Evolutionary conservation across 2,329 filamentous ascomycete genomes (phyloP).

Genomic region (Penicillium sp.): DNA sequence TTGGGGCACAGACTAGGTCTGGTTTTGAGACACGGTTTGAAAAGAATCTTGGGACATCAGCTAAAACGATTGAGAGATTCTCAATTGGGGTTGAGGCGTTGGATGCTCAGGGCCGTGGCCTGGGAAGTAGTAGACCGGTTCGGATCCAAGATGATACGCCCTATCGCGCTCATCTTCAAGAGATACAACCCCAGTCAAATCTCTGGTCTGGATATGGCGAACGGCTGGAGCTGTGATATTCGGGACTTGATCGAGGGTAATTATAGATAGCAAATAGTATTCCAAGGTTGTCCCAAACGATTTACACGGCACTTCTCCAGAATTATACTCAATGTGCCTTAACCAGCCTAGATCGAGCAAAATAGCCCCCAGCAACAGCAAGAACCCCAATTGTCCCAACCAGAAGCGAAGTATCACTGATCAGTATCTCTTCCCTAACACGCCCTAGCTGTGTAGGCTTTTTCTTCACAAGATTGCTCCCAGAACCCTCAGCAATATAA

Average conservation of each 20-base stretch:
- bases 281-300: neutral
- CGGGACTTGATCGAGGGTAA: neutral
- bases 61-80: neutral
- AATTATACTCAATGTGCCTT: constrained; percentile 1
- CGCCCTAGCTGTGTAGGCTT: constrained; percentile 29
- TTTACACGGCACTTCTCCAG: neutral
- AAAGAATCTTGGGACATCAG: neutral
- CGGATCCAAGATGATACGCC: neutral
- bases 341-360: constrained; percentile 5
- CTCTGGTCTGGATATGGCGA: neutral
- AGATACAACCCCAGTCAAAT: neutral
- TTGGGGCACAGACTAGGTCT: neutral
- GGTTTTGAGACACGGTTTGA: neutral
- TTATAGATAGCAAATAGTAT: neutral
- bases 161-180: neutral
- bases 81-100: neutral
- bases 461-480: constrained; percentile 21
- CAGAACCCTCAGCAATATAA: constrained; percentile 29
- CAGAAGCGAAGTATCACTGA: constrained; percentile 48
- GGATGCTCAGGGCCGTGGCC: neutral
- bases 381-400: constrained; percentile 69
- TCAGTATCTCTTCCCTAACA: constrained; percentile 36
- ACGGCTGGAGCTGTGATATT: neutral
- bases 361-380: constrained; percentile 51
- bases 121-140: neutral